These are phyloP conservation scores for Ophiostoma sp. DNA, from an alignment of 2,329 filamentous ascomycete genomes.

Conservation along the genomic window DNA sequence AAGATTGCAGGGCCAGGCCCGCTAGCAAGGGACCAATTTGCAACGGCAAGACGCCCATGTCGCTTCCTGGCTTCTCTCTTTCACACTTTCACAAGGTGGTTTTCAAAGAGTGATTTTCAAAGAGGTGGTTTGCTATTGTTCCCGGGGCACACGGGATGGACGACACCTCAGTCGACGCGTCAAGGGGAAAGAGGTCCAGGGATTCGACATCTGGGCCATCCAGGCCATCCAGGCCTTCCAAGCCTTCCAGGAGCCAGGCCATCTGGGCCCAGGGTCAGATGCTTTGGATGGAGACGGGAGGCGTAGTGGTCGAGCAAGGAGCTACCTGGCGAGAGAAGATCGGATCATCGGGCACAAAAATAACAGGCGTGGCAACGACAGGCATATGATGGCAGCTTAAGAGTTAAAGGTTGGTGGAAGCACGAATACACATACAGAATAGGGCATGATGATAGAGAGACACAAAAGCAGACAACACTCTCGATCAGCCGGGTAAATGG, in stretches of 20 bases:
- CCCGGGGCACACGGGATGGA: conserved; percentile 15
- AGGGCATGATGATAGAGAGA: neutral
- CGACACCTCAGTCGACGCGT: conserved; percentile 2
- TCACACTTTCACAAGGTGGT: too few relatives aligned
- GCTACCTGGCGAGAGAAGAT: conserved; percentile 4
- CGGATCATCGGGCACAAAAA: conserved; percentile 2
- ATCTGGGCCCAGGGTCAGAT: neutral
- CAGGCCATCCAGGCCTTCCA: neutral
- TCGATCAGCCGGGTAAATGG: conserved; percentile 7
- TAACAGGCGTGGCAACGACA: neutral
- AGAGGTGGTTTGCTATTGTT: neutral
- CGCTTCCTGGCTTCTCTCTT: neutral
- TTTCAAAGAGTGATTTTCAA: too few relatives aligned
- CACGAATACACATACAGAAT: neutral
- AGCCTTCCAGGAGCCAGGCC: neutral
- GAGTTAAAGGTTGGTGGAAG: neutral
- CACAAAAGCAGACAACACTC: neutral
- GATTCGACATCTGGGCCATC: neutral
- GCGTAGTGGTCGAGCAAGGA: conserved; percentile 1
- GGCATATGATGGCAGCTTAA: neutral
- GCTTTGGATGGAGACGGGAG: neutral
- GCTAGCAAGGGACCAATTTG: neutral
- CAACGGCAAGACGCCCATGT: conserved; percentile 2
- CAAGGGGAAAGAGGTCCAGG: neutral
- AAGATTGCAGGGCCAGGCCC: conserved; percentile 12